Evolutionary conservation across 768 basidiomycete genomes (phyloP).

Genomic region (Hypsizygus marmoreus): DNA sequence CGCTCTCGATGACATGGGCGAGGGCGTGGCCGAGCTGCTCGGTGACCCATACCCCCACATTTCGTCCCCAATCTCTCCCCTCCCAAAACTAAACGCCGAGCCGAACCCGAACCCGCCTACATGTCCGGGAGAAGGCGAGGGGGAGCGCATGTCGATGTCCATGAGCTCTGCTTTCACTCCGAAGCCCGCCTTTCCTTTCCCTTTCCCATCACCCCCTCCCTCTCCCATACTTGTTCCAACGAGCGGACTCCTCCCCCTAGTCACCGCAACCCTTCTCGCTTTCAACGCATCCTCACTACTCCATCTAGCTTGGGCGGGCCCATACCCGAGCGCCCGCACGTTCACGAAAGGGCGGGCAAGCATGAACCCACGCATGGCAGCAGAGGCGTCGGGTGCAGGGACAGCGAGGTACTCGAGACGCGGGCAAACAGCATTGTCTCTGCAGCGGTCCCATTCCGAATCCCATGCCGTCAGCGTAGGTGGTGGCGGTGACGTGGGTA

Average conservation of each 20-base stretch:
- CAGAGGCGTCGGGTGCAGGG: not conserved
- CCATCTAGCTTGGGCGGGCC: not conserved
- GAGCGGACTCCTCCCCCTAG: not conserved
- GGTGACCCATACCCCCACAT: too few species aligned
- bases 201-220: slow-evolving; percentile 1
- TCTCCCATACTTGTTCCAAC: not conserved
- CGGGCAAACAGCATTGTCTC: slow-evolving; percentile 4
- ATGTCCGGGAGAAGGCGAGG: not conserved
- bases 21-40: too few species aligned
- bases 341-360: not conserved
- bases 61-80: too few species aligned
- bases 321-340: not conserved
- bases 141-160: not conserved
- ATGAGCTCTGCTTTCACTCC: not conserved
- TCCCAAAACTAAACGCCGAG: slow-evolving; percentile 1
- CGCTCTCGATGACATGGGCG: too few species aligned
- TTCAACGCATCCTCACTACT: slow-evolving; percentile 6
- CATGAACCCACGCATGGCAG: not conserved
- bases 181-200: too few species aligned
- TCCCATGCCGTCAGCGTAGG: too few species aligned
- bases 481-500: not conserved
- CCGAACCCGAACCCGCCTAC: slow-evolving; percentile 10
- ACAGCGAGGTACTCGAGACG: not conserved
- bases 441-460: too few species aligned
- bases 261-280: not conserved